Conservation (phyloP, 805 yeast species). For the Candida tibetensis region DNA sequence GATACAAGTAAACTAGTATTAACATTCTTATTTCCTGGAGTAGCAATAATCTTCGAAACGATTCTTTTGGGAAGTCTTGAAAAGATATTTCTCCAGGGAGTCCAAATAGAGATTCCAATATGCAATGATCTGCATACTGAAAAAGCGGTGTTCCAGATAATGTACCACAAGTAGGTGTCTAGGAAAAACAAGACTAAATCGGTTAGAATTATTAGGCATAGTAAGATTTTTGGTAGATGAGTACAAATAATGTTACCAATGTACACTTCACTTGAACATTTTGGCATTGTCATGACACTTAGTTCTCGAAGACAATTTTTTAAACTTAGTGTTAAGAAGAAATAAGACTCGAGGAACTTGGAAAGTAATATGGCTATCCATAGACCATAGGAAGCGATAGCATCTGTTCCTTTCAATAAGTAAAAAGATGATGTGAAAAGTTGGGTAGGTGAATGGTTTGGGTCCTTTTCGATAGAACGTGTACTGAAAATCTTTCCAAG, state of each 20-base stretch:
- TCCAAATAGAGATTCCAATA: constrained; percentile 79
- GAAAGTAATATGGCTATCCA: constrained; percentile 68
- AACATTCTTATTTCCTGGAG: constrained; percentile 31
- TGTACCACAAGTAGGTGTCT: constrained; percentile 85
- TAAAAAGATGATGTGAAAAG: constrained; percentile 62
- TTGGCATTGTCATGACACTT: constrained; percentile 49
- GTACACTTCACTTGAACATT: constrained; percentile 61
- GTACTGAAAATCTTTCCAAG: constrained; percentile 51
- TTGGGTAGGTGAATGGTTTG: constrained; percentile 51
- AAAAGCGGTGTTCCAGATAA: constrained; percentile 71
- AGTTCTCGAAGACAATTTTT: constrained; percentile 73
- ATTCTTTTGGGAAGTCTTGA: constrained; percentile 75
- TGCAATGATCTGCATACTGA: constrained; percentile 70
- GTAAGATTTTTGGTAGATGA: constrained; percentile 54
- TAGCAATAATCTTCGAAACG: constrained; percentile 61
- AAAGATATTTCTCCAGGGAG: constrained; percentile 84
- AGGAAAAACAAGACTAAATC: constrained; percentile 70
- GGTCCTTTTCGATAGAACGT: constrained; percentile 23
- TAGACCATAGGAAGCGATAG: constrained; percentile 61
- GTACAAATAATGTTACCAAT: constrained; percentile 54
- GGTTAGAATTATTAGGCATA: constrained; percentile 52
- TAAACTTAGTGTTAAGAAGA: constrained; percentile 68
- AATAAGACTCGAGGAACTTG: constrained; percentile 74
- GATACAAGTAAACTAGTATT: constrained; percentile 43
- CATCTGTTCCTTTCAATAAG: constrained; percentile 49